Evolutionary conservation across 164 flowering plant species (phyloP), one percentile per base, ranked within the genome.

Genomic region (Vitis amurensis): DNA sequence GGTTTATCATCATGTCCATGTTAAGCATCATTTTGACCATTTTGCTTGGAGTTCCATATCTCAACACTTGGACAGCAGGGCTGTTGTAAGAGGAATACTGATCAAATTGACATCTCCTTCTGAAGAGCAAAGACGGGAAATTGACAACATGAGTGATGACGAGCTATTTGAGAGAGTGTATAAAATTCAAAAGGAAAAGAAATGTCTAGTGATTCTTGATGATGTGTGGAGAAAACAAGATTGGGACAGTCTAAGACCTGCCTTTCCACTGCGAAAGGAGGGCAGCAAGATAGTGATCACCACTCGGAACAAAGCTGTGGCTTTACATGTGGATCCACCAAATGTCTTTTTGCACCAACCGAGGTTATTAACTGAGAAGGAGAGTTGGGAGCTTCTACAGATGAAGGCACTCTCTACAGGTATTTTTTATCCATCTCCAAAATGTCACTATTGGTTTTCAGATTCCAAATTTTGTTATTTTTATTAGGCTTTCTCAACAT

Each of bases 171-270:
- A 64, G 49, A 37, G 23, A n/a, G 63, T 79, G 2, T 53, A 27
- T 11, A 7, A 50, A 3, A 13, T 56, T 50, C 70, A 68, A 59
- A 50, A 51, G 13, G 62, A 65, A n/a, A 74, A 65, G 30, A 68
- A 51, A 19, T 85, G 77, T 57, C 44, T 84, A 53, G 73, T 84
- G 12, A 66, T 86, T 1, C 66, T 86, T 15, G 90, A 84, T 65
- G 84, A 84, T 55, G 62, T 82, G 15, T 84, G 85, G 82, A 49
- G 11, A 12, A 30, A 0, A 0, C 61, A 69, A 0, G 78, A 59
- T 15, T 84, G 85, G 87, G 68, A 76, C 44, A 1, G 13, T 11
- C 44, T 84, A 3, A 59, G 19, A 8, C 11, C 30, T 3, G 74
- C 73, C 2, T 77, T 84, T 15, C 44, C 44, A 31, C 44, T 31